Percentiles rank a stretch among this genome's conserved stretches.
Evolutionary conservation across 768 basidiomycete species (phyloP).

Genomic region (Lactarius quietus): DNA sequence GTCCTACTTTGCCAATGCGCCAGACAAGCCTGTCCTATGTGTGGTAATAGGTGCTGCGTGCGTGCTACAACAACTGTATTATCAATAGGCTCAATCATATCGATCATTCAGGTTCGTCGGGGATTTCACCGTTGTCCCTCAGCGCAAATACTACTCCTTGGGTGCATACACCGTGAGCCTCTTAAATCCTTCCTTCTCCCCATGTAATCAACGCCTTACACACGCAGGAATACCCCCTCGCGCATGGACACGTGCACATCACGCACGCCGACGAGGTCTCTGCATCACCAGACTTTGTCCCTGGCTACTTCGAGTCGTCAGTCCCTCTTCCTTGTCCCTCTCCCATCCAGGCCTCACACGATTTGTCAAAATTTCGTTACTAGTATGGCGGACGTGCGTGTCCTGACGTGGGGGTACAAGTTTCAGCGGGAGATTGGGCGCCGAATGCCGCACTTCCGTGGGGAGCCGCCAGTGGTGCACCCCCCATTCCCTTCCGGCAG

Average conservation of each 20-base stretch:
- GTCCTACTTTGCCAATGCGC: conserved; percentile 41
- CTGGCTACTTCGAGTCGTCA: conserved; percentile 28
- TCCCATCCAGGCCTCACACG: too few species aligned
- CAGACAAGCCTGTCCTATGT: conserved; percentile 54
- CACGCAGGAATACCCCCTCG: conserved; percentile 24
- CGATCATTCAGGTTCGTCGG: conserved; percentile 18
- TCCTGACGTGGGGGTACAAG: conserved; percentile 54
- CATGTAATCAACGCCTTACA: not conserved
- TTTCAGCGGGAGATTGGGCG: conserved; percentile 50
- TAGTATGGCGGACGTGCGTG: conserved; percentile 36
- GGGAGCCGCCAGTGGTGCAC: conserved; percentile 31
- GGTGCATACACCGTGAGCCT: conserved; percentile 18
- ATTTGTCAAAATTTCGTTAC: not conserved
- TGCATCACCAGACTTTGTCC: conserved; percentile 29
- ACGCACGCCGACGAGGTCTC: conserved; percentile 24
- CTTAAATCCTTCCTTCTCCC: not conserved
- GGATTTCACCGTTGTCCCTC: conserved; percentile 20
- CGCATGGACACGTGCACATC: conserved; percentile 30
- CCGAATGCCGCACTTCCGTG: conserved; percentile 45
- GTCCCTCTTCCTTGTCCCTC: not conserved
- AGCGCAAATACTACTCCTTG: conserved; percentile 22
- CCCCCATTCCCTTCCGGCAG: conserved; percentile 35
- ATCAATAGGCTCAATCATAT: not conserved
- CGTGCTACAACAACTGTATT: conserved; percentile 19
- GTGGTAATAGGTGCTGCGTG: conserved; percentile 44